phyloP scores from a whole-genome alignment of 768 basidiomycete genomes.

The Suillus alpinus region DNA sequence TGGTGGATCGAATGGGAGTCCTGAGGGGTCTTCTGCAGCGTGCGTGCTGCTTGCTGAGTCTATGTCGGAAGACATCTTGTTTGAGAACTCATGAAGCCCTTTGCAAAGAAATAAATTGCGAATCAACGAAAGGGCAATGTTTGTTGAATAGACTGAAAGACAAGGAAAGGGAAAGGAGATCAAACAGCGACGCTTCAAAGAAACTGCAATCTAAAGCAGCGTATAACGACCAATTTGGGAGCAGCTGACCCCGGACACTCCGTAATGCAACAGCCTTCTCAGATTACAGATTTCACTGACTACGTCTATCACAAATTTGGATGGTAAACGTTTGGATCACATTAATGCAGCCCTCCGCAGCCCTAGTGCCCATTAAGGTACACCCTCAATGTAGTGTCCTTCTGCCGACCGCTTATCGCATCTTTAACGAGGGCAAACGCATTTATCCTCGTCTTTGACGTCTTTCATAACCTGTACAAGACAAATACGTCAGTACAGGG shows the following conservation, averaged over 20 bases:
- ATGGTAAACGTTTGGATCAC: neutral
- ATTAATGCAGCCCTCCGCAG: neutral
- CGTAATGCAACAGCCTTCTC: slow-evolving; percentile 12
- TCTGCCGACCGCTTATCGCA: slow-evolving; percentile 14
- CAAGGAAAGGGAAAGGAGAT: slow-evolving; percentile 22
- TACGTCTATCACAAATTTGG: slow-evolving; percentile 8
- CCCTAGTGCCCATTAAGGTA: slow-evolving; percentile 8
- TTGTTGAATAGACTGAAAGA: slow-evolving; percentile 21
- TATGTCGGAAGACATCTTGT: slow-evolving; percentile 23
- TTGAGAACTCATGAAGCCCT: slow-evolving; percentile 26
- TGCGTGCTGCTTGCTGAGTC: slow-evolving; percentile 23
- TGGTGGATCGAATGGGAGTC: slow-evolving; percentile 36
- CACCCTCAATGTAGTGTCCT: slow-evolving; percentile 10
- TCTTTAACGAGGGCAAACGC: slow-evolving; percentile 36
- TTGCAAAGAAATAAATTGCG: slow-evolving; percentile 8
- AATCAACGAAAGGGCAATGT: slow-evolving; percentile 14
- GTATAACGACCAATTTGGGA: neutral
- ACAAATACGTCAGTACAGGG: slow-evolving; percentile 22
- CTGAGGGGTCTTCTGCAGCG: slow-evolving; percentile 33
- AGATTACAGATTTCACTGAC: slow-evolving; percentile 12
- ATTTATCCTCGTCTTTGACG: slow-evolving; percentile 50
- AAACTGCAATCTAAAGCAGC: slow-evolving; percentile 6
- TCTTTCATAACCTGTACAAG: slow-evolving; percentile 43
- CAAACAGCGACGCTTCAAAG: slow-evolving; percentile 4
- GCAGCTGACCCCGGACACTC: slow-evolving; percentile 28